phyloP scores from a whole-genome alignment of 129 eudicot genomes.

The Scalesia atractyloides region DNA sequence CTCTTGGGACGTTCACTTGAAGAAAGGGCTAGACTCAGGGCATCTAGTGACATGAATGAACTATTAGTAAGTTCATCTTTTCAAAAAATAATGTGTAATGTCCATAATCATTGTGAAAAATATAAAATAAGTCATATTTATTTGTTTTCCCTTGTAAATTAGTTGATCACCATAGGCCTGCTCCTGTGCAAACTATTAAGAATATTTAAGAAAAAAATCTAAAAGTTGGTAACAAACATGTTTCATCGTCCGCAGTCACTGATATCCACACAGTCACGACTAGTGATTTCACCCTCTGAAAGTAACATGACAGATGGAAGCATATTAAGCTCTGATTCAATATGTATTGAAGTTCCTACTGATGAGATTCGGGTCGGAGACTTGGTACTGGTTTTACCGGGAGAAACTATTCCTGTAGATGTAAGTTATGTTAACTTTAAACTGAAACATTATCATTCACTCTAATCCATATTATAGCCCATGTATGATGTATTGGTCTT shows the following conservation, averaged over 20 bases:
- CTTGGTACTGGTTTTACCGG: conserved; percentile 80
- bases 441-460: conserved; percentile 11
- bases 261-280: conserved; percentile 81
- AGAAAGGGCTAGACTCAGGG: conserved; percentile 91
- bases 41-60: conserved; percentile 95
- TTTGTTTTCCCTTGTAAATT: neutral
- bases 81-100: neutral
- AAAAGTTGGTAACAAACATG: conserved; percentile 1
- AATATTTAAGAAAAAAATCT: neutral
- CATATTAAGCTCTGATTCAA: conserved; percentile 70
- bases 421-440: conserved; percentile 55
- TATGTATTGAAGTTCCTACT: conserved; percentile 80
- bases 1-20: conserved; percentile 92
- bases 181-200: neutral
- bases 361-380: conserved; percentile 88
- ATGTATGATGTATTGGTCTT: neutral
- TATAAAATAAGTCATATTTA: neutral
- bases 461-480: conserved; percentile 6
- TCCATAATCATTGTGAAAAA: neutral
- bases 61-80: conserved; percentile 64
- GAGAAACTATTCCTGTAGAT: conserved; percentile 95
- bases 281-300: conserved; percentile 77
- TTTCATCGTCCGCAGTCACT: conserved; percentile 68
- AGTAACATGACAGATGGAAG: conserved; percentile 46
- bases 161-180: neutral